Conservation (phyloP, 768 basidiomycete genomes). For the Leccinum fibrillosum region DNA sequence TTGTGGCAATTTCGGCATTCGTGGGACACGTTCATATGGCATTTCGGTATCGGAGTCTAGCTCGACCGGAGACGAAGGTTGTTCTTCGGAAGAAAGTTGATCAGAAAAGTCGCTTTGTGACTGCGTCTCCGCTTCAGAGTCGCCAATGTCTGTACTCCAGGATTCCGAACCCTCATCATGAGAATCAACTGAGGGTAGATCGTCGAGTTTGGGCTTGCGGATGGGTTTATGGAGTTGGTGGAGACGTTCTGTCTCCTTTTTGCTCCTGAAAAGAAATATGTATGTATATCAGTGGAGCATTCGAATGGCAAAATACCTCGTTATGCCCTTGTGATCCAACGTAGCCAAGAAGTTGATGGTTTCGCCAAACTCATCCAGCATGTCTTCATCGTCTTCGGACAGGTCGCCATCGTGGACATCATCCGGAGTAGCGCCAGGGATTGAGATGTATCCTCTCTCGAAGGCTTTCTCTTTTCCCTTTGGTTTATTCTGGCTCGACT, state of each 20-base stretch:
- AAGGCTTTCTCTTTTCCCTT: slow-evolving; percentile 59
- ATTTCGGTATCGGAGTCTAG: slow-evolving; percentile 63
- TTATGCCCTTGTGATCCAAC: slow-evolving; percentile 77
- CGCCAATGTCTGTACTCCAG: slow-evolving; percentile 46
- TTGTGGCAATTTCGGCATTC: slow-evolving; percentile 47
- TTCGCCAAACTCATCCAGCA: slow-evolving; percentile 61
- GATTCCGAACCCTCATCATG: slow-evolving; percentile 55
- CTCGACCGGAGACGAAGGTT: not conserved
- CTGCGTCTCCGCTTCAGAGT: slow-evolving; percentile 26
- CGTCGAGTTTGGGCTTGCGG: slow-evolving; percentile 44
- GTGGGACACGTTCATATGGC: slow-evolving; percentile 65
- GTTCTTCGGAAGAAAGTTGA: slow-evolving; percentile 11
- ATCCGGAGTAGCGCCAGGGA: slow-evolving; percentile 39
- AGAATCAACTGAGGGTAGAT: slow-evolving; percentile 68
- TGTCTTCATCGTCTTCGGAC: slow-evolving; percentile 68
- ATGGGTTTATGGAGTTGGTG: slow-evolving; percentile 63
- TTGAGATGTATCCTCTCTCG: slow-evolving; percentile 58
- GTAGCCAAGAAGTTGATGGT: slow-evolving; percentile 63
- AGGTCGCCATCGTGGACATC: slow-evolving; percentile 39
- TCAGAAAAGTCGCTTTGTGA: slow-evolving; percentile 10
- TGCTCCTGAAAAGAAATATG: slow-evolving; percentile 54
- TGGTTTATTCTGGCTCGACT: slow-evolving; percentile 31
- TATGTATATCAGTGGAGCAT: not conserved
- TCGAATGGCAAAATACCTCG: slow-evolving; percentile 50
- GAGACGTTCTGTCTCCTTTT: slow-evolving; percentile 74